phyloP scores from a whole-genome alignment of 73 alveolate genomes.

The Durusdinium trenchii region DNA sequence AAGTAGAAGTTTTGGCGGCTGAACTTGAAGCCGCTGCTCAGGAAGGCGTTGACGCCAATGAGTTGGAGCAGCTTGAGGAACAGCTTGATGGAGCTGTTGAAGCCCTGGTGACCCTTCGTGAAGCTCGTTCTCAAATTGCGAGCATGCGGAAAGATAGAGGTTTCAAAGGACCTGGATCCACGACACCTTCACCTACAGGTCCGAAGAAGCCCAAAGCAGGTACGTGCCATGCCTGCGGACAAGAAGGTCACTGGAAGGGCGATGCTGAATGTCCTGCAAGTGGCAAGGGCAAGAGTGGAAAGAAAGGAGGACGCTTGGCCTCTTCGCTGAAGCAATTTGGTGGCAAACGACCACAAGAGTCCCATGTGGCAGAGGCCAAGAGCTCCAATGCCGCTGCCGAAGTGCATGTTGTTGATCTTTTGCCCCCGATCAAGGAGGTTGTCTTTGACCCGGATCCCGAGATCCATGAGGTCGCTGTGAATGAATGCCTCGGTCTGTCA shows the following conservation, averaged over 20 bases:
- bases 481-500: too few species aligned
- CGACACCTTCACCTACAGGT: not conserved
- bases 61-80: not conserved
- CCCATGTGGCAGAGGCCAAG: not conserved
- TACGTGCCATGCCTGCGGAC: not conserved
- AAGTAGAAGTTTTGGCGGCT: not conserved
- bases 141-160: conserved; percentile 7
- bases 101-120: conserved; percentile 4
- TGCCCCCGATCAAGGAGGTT: too few species aligned
- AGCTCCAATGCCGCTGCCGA: too few species aligned
- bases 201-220: not conserved
- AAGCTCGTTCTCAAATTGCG: not conserved
- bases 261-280: not conserved
- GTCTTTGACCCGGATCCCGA: too few species aligned
- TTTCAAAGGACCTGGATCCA: not conserved
- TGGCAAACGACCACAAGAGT: not conserved
- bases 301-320: too few species aligned
- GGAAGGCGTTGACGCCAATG: not conserved
- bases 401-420: too few species aligned
- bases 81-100: not conserved
- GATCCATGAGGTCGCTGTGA: too few species aligned
- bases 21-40: not conserved
- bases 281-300: not conserved
- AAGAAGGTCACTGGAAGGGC: not conserved
- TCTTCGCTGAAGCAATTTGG: not conserved